phyloP scores from a whole-genome alignment of 2,329 filamentous ascomycete species.

The Pestalotiopsis sp. region DNA sequence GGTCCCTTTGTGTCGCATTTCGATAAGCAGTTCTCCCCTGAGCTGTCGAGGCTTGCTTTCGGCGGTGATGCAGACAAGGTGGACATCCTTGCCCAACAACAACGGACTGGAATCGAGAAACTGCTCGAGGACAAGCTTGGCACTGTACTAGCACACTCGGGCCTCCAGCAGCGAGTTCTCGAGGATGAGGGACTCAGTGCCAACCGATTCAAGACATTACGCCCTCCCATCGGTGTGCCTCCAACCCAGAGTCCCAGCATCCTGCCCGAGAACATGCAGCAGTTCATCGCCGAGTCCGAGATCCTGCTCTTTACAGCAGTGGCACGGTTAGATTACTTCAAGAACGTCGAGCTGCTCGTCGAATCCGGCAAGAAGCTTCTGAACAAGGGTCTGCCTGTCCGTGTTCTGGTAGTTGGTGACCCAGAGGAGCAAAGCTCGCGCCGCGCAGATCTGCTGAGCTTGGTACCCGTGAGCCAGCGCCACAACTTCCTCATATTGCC shows the following conservation, averaged over 20 bases:
- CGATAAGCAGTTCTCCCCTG: slow-evolving; percentile 4
- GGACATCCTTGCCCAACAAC: slow-evolving; percentile 10
- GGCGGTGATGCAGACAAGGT: slow-evolving; percentile 12
- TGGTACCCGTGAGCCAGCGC: background rate
- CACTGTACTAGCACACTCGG: slow-evolving; percentile 13
- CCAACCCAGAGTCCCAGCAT: background rate
- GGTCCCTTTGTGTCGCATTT: slow-evolving; percentile 14
- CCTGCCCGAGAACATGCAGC: slow-evolving; percentile 2
- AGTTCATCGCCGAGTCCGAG: slow-evolving; percentile 1
- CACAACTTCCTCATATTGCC: slow-evolving; percentile 6
- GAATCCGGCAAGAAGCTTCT: slow-evolving; percentile 9
- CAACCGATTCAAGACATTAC: slow-evolving; percentile 5
- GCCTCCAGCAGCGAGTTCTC: slow-evolving; percentile 11
- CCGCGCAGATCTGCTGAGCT: background rate
- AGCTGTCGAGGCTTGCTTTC: slow-evolving; percentile 8
- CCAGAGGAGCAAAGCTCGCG: slow-evolving; percentile 1
- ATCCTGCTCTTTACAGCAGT: slow-evolving; percentile 12
- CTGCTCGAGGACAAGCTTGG: slow-evolving; percentile 9
- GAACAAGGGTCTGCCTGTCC: slow-evolving; percentile 6
- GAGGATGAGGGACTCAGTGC: slow-evolving; percentile 1
- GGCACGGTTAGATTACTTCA: slow-evolving; percentile 14
- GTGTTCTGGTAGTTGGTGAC: slow-evolving; percentile 5
- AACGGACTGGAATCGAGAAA: slow-evolving; percentile 4
- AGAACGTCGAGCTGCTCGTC: slow-evolving; percentile 13
- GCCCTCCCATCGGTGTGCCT: slow-evolving; percentile 12